phyloP scores from a whole-genome alignment of 495 filamentous ascomycete species.

The Penicillium mononematosum region DNA sequence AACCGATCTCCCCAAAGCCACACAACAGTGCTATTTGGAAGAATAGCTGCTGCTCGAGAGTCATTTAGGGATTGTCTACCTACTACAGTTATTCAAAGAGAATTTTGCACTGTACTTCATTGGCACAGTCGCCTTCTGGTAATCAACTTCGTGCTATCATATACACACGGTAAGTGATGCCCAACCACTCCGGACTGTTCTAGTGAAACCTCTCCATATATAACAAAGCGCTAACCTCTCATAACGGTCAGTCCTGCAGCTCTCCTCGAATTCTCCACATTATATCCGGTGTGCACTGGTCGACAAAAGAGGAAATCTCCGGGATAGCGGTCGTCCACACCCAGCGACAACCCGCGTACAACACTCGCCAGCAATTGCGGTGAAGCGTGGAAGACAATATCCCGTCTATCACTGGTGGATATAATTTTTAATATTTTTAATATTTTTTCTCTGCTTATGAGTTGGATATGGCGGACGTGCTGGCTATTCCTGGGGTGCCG shows the following conservation, averaged over 20 bases:
- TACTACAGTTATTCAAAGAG: background rate
- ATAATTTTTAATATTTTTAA: background rate
- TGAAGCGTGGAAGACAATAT: slow-evolving; percentile 15
- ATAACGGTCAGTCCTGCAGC: slow-evolving; percentile 30
- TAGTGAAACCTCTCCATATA: slow-evolving; percentile 34
- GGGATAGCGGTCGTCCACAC: slow-evolving; percentile 26
- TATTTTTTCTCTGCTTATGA: background rate
- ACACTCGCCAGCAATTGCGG: slow-evolving; percentile 26
- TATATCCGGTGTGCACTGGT: slow-evolving; percentile 21
- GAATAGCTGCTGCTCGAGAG: background rate
- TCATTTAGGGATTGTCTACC: background rate
- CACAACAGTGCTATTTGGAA: background rate
- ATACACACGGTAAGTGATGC: slow-evolving; percentile 14
- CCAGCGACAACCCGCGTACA: slow-evolving; percentile 33
- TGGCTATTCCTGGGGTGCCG: slow-evolving; percentile 13
- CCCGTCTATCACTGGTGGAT: background rate
- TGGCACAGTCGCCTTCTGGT: background rate
- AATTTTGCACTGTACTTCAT: background rate
- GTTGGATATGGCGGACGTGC: slow-evolving; percentile 19
- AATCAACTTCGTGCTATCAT: background rate
- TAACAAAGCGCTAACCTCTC: slow-evolving; percentile 17
- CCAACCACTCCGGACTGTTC: slow-evolving; percentile 5
- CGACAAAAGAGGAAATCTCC: slow-evolving; percentile 16
- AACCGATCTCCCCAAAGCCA: background rate
- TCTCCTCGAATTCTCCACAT: slow-evolving; percentile 22